These are phyloP conservation scores for Cutaneotrichosporon curvatum DNA, from an alignment of 1,284 basidiomycete genomes.

Conservation along the genomic window DNA sequence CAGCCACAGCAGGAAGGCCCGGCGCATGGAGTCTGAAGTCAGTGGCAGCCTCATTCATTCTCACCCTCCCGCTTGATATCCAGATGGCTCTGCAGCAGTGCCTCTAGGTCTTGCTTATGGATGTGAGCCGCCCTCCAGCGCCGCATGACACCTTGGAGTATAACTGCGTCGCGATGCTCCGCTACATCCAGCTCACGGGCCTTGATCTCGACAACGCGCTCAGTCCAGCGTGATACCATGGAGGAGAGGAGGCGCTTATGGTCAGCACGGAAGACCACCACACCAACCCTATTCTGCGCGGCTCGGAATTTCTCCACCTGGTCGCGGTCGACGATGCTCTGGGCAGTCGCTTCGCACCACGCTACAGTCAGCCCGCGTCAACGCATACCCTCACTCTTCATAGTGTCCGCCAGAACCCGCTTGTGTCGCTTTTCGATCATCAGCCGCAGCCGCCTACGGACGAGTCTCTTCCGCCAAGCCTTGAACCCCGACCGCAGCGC, in stretches of 20 bases:
- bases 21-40: constrained; percentile 22
- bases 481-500: constrained; percentile 21
- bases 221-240: constrained; percentile 27
- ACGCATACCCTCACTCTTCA: background rate
- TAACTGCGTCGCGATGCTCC: constrained; percentile 18
- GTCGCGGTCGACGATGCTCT: constrained; percentile 10
- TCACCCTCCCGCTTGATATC: constrained; percentile 27
- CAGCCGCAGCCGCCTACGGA: constrained; percentile 13
- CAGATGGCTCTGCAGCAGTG: constrained; percentile 21
- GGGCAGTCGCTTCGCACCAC: constrained; percentile 11
- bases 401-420: background rate
- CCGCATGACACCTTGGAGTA: constrained; percentile 16
- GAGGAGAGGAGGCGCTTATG: constrained; percentile 11
- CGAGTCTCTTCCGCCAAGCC: constrained; percentile 21
- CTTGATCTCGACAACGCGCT: constrained; percentile 36
- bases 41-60: background rate
- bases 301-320: constrained; percentile 14
- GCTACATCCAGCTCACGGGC: constrained; percentile 32
- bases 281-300: constrained; percentile 17
- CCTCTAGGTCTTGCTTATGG: constrained; percentile 13
- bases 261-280: background rate
- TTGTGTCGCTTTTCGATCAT: constrained; percentile 13
- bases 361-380: constrained; percentile 6
- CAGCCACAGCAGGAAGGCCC: constrained; percentile 23
- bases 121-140: constrained; percentile 15